Evolutionary conservation across 2,329 filamentous ascomycete genomes (phyloP), one percentile per base, ranked within the genome.

Genomic region (Aureobasidium sp.): DNA sequence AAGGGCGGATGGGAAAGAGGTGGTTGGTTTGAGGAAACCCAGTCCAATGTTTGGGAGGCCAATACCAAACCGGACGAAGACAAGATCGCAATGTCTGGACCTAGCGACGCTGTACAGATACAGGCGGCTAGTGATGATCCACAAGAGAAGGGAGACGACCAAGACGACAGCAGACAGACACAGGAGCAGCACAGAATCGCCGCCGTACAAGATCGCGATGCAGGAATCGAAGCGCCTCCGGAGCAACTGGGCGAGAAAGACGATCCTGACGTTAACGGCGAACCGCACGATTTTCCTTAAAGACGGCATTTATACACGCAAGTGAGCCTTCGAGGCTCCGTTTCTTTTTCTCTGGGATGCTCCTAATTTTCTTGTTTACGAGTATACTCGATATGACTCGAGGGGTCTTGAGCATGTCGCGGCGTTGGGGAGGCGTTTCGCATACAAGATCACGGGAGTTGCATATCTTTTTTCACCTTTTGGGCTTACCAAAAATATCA

Each of bases 1-100:
- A 78, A 84, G 2, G 90, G 91, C 0, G 73, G 85, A 48, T 96
- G 91, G 91, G 91, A 95, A 67, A 77, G 79, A n/a, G 91, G 91
- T 4, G 91, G 91, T 1, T 96, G 91, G 91, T 94, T 96, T 65
- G 72, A 77, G 15, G 67, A 70, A n/a, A 70, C 69, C 4, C 70
- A 75, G 61, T 69, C 73, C 59, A 71, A 73, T 61, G 66, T 74
- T 0, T 72, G 72, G 3, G 70, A 72, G 8, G 75, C 72, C 1
- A 63, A 72, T 5, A 79, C 77, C 0, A 68, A 65, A 30, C 77
- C 71, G 0, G 59, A 55, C 3, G 63, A 61, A 2, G 64, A 64
- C 5, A 63, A 63, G 21, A 45, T 60, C 34, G 68, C 67, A 25
- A 62, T 64, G 58, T 63, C 62, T 16, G 64, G 42, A 27, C 67